Evolutionary conservation across 345 rosid species (phyloP).

Genomic region (Pistacia vera): DNA sequence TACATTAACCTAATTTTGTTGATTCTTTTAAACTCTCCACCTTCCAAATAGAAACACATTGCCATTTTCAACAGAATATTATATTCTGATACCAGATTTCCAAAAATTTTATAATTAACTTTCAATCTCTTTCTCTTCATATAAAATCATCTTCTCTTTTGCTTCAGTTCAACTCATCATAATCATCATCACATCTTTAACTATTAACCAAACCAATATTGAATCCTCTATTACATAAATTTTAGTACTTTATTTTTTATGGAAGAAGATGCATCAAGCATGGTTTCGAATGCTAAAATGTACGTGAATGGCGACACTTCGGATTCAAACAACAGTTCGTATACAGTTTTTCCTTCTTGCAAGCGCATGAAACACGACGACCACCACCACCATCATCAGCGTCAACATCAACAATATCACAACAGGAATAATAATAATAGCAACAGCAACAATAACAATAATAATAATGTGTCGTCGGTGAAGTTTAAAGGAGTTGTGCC

Average conservation of each 20-base stretch:
- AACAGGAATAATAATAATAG: no score
- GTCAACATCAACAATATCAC: no score
- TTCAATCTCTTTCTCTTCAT: not conserved
- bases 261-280: constrained; percentile 38
- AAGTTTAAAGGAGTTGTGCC: constrained; percentile 62
- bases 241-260: not conserved
- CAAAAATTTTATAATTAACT: not conserved
- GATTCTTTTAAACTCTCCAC: not conserved
- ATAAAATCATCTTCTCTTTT: not conserved
- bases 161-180: not conserved
- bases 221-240: no score
- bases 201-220: no score
- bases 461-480: no score
- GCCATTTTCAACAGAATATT: constrained; percentile 14
- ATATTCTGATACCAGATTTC: constrained; percentile 25
- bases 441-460: no score
- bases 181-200: no score
- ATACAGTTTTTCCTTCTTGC: not conserved
- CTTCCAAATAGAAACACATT: constrained; percentile 11
- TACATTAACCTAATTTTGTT: constrained; percentile 12
- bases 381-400: not conserved
- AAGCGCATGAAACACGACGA: not conserved
- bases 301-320: constrained; percentile 24
- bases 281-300: constrained; percentile 24
- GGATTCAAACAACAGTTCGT: constrained; percentile 22